These are phyloP conservation scores for Vinca minor DNA, from an alignment of 257 asterid genomes.

Conservation along the genomic window DNA sequence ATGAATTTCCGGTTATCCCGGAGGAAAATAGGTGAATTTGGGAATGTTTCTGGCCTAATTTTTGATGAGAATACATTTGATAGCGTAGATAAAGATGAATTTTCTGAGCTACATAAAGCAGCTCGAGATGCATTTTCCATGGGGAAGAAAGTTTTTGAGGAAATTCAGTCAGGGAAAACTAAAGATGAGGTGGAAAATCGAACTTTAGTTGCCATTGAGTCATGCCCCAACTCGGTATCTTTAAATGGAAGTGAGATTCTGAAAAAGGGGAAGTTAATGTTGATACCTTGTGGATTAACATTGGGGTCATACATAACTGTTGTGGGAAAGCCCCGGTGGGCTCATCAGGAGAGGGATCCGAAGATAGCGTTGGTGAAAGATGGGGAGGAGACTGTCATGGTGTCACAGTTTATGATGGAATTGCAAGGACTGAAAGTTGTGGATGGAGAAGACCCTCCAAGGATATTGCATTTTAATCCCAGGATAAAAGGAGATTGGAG, in stretches of 20 bases:
- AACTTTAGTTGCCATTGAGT: conserved; percentile 21
- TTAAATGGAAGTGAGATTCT: conserved; percentile 38
- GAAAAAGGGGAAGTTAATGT: conserved; percentile 45
- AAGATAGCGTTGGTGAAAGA: conserved; percentile 32
- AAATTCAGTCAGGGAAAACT: conserved; percentile 51
- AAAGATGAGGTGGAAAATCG: conserved; percentile 30
- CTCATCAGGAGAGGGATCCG: conserved; percentile 37
- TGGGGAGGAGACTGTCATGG: conserved; percentile 30
- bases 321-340: conserved; percentile 63
- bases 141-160: conserved; percentile 60
- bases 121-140: conserved; percentile 67
- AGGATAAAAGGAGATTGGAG: conserved; percentile 96
- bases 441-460: conserved; percentile 96
- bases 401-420: conserved; percentile 80
- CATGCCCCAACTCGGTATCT: conserved; percentile 61
- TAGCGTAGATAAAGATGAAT: conserved; percentile 48
- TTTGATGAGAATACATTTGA: conserved; percentile 51
- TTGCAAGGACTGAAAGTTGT: conserved; percentile 78
- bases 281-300: conserved; percentile 80
- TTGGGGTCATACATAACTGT: conserved; percentile 87
- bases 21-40: conserved; percentile 43
- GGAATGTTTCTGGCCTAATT: conserved; percentile 50
- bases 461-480: conserved; percentile 83
- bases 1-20: conserved; percentile 22
- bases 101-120: conserved; percentile 53